Conservation (phyloP, 805 yeast species). For the Phaffomyces thermotolerans region DNA sequence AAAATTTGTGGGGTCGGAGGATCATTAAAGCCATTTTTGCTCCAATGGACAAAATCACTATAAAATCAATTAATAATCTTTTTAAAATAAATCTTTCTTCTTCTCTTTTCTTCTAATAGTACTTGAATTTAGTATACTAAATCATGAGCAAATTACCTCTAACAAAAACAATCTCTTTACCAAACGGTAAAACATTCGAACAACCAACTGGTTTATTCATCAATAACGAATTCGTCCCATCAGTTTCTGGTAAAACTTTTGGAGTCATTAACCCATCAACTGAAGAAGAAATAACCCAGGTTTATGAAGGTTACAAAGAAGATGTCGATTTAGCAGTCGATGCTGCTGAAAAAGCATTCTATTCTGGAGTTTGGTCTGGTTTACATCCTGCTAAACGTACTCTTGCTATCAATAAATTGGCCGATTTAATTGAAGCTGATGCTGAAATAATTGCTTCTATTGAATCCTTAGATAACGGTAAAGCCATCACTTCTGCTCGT, state of each 20-base stretch:
- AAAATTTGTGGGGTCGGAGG: slow-evolving; percentile 4
- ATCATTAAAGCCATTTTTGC: neutral
- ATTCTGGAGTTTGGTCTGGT: slow-evolving; percentile 10
- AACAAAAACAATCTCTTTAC: slow-evolving; percentile 6
- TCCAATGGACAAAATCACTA: neutral
- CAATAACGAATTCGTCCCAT: slow-evolving; percentile 10
- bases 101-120: neutral
- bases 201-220: slow-evolving; percentile 13
- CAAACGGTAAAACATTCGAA: slow-evolving; percentile 10
- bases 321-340: slow-evolving; percentile 10
- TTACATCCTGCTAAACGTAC: slow-evolving; percentile 10
- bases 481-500: slow-evolving; percentile 11
- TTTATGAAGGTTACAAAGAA: slow-evolving; percentile 8
- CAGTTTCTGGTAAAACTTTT: slow-evolving; percentile 8
- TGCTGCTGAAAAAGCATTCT: slow-evolving; percentile 10
- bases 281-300: slow-evolving; percentile 9
- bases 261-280: slow-evolving; percentile 10
- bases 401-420: slow-evolving; percentile 9
- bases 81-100: neutral
- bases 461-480: slow-evolving; percentile 10
- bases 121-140: too few relatives aligned
- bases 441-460: slow-evolving; percentile 8
- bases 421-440: slow-evolving; percentile 9
- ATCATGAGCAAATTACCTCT: slow-evolving; percentile 8
- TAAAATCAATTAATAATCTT: neutral